Conservation (phyloP, 257 asterid genomes). For the Nicotiana undulata region DNA sequence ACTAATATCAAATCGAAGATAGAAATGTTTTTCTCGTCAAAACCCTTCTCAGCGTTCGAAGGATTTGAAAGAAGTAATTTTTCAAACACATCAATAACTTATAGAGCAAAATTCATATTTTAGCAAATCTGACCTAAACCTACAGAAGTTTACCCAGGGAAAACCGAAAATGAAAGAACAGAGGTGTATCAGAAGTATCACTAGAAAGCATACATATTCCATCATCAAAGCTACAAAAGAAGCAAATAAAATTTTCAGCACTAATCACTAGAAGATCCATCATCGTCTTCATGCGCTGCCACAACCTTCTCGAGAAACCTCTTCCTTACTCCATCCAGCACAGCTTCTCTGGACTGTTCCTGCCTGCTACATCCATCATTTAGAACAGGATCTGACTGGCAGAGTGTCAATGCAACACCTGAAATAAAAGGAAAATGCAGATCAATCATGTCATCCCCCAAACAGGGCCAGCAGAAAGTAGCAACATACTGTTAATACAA, state of each 20-base stretch:
- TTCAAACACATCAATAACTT: background rate
- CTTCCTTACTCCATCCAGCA: constrained; percentile 71
- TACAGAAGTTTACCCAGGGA: background rate
- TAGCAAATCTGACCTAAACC: background rate
- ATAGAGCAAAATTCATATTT: background rate
- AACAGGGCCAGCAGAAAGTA: background rate
- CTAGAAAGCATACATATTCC: background rate
- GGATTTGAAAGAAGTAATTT: background rate
- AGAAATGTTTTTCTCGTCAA: background rate
- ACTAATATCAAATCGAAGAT: background rate
- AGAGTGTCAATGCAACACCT: constrained; percentile 87
- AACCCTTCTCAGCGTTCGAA: background rate
- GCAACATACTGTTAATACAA: background rate
- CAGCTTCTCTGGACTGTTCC: constrained; percentile 67
- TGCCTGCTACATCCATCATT: constrained; percentile 64
- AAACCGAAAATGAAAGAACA: background rate
- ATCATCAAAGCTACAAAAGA: constrained; percentile 2
- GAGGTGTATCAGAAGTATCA: background rate
- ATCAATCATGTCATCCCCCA: background rate
- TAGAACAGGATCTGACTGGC: constrained; percentile 82
- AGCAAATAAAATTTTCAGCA: background rate
- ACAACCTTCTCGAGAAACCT: constrained; percentile 81
- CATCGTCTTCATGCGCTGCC: constrained; percentile 66
- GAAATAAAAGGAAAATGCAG: constrained; percentile 12
- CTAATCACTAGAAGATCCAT: constrained; percentile 77